These are phyloP conservation scores for Zizania palustris DNA, from an alignment of 202 grass and related monocot species.

Conservation along the genomic window DNA sequence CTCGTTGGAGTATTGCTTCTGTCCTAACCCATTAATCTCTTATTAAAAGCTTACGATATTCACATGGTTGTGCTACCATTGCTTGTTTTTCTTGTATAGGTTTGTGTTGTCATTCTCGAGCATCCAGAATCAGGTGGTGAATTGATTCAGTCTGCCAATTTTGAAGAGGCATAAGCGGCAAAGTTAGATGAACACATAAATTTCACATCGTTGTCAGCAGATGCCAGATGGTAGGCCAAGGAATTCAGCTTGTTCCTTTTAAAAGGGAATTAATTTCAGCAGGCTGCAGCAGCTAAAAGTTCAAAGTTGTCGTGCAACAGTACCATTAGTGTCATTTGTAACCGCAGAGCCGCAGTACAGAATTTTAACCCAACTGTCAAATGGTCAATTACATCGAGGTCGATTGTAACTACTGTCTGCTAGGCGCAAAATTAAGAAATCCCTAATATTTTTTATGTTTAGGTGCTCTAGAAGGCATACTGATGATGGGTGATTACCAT, in stretches of 20 bases:
- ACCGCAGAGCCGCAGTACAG: no score
- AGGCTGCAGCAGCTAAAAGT: not conserved
- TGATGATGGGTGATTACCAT: not conserved
- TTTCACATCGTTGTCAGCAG: conserved; percentile 2
- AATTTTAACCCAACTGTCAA: not conserved
- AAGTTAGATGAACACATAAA: conserved; percentile 45
- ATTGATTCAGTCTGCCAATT: conserved; percentile 1
- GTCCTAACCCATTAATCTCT: conserved; percentile 25
- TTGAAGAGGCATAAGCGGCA: conserved; percentile 30
- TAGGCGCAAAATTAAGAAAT: not conserved
- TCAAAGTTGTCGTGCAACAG: no score
- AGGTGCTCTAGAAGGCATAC: not conserved
- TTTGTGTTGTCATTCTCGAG: not conserved
- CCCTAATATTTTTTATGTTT: not conserved
- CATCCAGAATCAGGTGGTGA: not conserved
- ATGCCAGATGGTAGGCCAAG: not conserved
- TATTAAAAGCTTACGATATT: not conserved
- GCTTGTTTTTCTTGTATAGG: not conserved
- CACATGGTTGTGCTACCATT: not conserved
- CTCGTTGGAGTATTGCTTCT: conserved; percentile 39
- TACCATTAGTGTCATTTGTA: no score
- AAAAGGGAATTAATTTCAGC: not conserved
- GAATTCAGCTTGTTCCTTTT: not conserved
- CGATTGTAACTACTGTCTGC: not conserved
- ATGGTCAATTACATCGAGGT: not conserved